Percentiles rank a stretch among this genome's conserved stretches.
phyloP scores from a whole-genome alignment of 345 rosid species.

The Acer saccharum region DNA sequence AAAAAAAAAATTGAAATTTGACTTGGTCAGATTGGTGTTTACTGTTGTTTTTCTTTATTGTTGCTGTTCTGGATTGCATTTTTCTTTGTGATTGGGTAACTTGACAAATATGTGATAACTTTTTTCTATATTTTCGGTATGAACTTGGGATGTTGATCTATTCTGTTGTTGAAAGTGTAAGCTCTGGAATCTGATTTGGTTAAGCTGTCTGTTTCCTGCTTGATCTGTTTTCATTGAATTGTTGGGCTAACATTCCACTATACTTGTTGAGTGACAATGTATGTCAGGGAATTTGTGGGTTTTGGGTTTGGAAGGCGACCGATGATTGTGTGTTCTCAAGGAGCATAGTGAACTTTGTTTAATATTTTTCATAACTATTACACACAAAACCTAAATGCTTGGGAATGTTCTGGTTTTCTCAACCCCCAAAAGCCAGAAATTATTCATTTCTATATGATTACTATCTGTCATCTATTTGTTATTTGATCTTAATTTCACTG shows the following conservation, averaged over 20 bases:
- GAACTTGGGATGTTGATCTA: not conserved
- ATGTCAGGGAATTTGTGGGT: not conserved
- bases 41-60: not conserved
- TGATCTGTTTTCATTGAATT: not conserved
- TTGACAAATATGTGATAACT: not conserved
- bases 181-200: too few species aligned
- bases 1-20: not conserved
- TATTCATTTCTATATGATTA: too few species aligned
- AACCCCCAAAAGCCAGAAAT: too few species aligned
- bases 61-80: not conserved
- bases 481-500: not conserved
- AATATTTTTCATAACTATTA: too few species aligned
- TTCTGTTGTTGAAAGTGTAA: not conserved
- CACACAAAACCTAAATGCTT: too few species aligned
- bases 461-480: not conserved
- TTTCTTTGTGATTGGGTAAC: slow-evolving; percentile 5
- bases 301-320: not conserved
- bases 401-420: too few species aligned
- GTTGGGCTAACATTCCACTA: not conserved
- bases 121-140: not conserved
- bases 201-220: too few species aligned
- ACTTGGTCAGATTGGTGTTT: not conserved
- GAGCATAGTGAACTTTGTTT: not conserved
- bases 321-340: not conserved
- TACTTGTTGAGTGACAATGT: not conserved